phyloP scores from a whole-genome alignment of 2,329 filamentous ascomycete genomes.

The Zelopaecilomyces penicillatus region DNA sequence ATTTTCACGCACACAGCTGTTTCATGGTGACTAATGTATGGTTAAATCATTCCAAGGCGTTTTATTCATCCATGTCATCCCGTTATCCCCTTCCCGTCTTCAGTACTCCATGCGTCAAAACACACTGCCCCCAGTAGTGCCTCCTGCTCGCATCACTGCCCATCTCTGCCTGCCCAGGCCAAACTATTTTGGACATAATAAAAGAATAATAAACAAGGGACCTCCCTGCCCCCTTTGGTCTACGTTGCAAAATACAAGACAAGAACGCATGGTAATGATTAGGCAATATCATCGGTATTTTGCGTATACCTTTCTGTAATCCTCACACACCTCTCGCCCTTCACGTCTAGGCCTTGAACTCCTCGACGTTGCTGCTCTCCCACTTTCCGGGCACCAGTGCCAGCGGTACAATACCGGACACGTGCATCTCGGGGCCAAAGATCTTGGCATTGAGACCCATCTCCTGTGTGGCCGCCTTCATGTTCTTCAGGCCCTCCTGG shows the following conservation, averaged over 20 bases:
- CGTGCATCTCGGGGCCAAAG: slow-evolving; percentile 79
- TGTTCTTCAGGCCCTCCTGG: slow-evolving; percentile 99
- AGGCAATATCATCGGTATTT: slow-evolving; percentile 13
- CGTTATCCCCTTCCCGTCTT: too few relatives aligned
- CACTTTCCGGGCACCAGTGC: slow-evolving; percentile 64
- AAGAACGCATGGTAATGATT: slow-evolving; percentile 16
- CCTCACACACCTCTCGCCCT: slow-evolving; percentile 1
- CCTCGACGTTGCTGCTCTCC: slow-evolving; percentile 52
- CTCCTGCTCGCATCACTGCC: too few relatives aligned
- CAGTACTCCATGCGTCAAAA: too few relatives aligned
- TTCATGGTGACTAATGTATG: too few relatives aligned
- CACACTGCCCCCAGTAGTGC: too few relatives aligned
- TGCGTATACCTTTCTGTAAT: slow-evolving; percentile 4
- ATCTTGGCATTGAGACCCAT: slow-evolving; percentile 66
- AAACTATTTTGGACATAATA: too few relatives aligned
- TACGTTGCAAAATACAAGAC: slow-evolving; percentile 27
- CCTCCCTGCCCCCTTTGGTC: slow-evolving; percentile 19
- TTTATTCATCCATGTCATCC: too few relatives aligned
- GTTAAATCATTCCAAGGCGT: too few relatives aligned
- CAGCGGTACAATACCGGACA: slow-evolving; percentile 91
- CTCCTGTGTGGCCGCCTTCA: slow-evolving; percentile 93
- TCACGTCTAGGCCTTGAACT: slow-evolving; percentile 47
- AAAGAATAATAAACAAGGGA: slow-evolving; percentile 8
- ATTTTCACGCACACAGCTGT: too few relatives aligned
- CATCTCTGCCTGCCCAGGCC: too few relatives aligned